Percentiles rank a stretch among this genome's conserved stretches.
Conservation (phyloP, 192 early-diverging fungal genomes). For the Allomyces macrogynus region DNA sequence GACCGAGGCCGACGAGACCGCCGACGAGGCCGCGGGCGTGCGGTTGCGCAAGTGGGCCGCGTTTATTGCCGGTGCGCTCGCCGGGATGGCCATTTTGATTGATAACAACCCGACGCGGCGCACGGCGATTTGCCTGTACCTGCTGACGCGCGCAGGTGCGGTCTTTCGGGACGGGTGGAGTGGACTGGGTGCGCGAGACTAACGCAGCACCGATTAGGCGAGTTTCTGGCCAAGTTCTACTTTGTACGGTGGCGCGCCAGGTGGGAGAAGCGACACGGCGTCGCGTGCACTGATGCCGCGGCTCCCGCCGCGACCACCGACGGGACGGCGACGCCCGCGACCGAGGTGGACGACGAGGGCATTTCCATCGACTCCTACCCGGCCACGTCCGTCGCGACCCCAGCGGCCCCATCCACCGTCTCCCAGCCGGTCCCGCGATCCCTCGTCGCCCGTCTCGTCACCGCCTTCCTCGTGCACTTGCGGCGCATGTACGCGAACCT, state of each 20-base stretch:
- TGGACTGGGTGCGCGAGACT: too few relatives aligned
- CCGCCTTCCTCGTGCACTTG: too few relatives aligned
- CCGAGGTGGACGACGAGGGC: too few relatives aligned
- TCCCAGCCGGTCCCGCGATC: too few relatives aligned
- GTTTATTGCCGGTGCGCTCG: constrained; percentile 37
- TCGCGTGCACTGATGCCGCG: neutral
- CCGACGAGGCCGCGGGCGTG: constrained; percentile 18
- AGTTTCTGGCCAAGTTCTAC: neutral
- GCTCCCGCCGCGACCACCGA: too few relatives aligned
- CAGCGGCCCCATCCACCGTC: too few relatives aligned
- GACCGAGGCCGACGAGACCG: neutral
- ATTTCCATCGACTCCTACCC: too few relatives aligned
- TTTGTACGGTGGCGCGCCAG: neutral
- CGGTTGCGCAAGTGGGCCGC: constrained; percentile 20
- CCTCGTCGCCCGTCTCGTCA: too few relatives aligned
- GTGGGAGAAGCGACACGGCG: neutral
- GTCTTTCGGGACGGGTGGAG: too few relatives aligned
- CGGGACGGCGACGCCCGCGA: too few relatives aligned
- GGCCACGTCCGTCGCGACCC: too few relatives aligned
- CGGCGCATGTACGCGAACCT: constrained; percentile 17
- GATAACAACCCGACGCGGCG: constrained; percentile 37
- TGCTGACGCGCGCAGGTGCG: constrained; percentile 27
- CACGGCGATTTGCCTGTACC: constrained; percentile 38
- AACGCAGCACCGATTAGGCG: neutral
- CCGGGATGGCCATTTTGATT: constrained; percentile 34